A percentile compares a stretch with the other conserved stretches of the same genome.
Evolutionary conservation across 495 filamentous ascomycete genomes (phyloP).

Genomic region (Talaromyces proteolyticus): DNA sequence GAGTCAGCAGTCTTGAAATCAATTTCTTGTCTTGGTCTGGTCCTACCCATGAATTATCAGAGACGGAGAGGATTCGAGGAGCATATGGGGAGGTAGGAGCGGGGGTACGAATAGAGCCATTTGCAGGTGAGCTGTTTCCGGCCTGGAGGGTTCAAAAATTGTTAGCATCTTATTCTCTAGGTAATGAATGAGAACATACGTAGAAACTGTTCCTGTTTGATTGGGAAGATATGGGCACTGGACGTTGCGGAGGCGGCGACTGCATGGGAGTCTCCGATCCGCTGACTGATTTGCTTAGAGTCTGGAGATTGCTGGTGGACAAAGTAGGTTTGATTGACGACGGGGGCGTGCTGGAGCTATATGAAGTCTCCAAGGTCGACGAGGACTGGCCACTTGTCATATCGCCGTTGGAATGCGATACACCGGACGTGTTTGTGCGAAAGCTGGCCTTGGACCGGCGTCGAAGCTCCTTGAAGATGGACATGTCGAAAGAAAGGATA

Average conservation of each 20-base stretch:
- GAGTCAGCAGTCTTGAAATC: constrained; percentile 6
- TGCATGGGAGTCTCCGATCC: constrained; percentile 20
- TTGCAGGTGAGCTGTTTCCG: constrained; percentile 42
- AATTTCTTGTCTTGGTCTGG: constrained; percentile 10
- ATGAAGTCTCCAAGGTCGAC: constrained; percentile 57
- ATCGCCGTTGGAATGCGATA: constrained; percentile 45
- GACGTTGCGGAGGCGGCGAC: constrained; percentile 37
- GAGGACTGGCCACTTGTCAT: constrained; percentile 52
- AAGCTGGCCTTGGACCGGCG: constrained; percentile 67
- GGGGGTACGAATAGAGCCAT: constrained; percentile 42
- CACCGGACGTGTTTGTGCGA: constrained; percentile 47
- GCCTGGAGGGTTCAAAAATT: constrained; percentile 15
- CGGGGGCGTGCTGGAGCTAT: constrained; percentile 51
- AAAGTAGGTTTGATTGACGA: constrained; percentile 52
- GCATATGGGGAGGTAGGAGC: constrained; percentile 68
- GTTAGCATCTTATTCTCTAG: not conserved
- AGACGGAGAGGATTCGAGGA: constrained; percentile 67
- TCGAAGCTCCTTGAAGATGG: constrained; percentile 74
- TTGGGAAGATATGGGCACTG: constrained; percentile 30
- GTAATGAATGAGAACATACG: constrained; percentile 23
- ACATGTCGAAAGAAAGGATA: constrained; percentile 22
- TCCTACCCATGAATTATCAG: constrained; percentile 75
- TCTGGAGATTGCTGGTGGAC: constrained; percentile 49
- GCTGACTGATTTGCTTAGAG: constrained; percentile 23
- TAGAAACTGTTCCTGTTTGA: constrained; percentile 46